Evolutionary conservation across 352 stramenopile species (phyloP).

Genomic region (Globisporangium orthogonon): DNA sequence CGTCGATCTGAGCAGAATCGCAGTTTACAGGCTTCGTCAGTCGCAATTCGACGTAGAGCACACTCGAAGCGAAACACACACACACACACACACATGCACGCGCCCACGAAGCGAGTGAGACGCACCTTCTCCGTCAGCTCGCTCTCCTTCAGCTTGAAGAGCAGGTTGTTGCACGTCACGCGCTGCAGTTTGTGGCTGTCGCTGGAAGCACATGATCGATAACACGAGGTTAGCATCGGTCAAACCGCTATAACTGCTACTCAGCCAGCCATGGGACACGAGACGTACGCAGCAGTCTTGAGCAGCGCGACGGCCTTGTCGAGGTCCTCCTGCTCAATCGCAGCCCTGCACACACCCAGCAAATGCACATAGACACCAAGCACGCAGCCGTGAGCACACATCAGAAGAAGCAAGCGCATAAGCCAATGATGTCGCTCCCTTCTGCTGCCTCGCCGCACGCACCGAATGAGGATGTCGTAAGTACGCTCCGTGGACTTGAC

Average conservation of each 20-base stretch:
- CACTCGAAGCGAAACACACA: too few relatives aligned
- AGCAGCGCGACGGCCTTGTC: slow-evolving; percentile 64
- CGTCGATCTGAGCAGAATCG: slow-evolving; percentile 38
- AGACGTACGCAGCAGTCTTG: slow-evolving; percentile 70
- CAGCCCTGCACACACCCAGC: slow-evolving; percentile 23
- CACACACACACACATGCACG: too few relatives aligned
- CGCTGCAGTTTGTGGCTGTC: slow-evolving; percentile 70
- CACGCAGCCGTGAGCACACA: background rate
- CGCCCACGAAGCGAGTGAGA: background rate
- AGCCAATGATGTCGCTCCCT: background rate
- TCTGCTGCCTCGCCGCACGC: background rate
- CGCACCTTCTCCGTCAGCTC: slow-evolving; percentile 61
- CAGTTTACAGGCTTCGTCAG: background rate
- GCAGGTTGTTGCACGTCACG: slow-evolving; percentile 83
- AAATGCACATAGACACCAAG: background rate
- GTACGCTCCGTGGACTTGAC: slow-evolving; percentile 82
- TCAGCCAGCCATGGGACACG: background rate
- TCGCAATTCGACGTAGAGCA: background rate
- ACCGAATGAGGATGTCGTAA: slow-evolving; percentile 82
- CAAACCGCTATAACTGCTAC: background rate
- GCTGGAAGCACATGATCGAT: slow-evolving; percentile 13
- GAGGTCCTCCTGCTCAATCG: slow-evolving; percentile 67
- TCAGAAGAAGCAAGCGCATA: background rate
- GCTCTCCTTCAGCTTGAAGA: slow-evolving; percentile 84
- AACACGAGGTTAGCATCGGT: background rate